Conservation (phyloP, 2,329 filamentous ascomycete genomes). For the Dactylonectria estremocensis region DNA sequence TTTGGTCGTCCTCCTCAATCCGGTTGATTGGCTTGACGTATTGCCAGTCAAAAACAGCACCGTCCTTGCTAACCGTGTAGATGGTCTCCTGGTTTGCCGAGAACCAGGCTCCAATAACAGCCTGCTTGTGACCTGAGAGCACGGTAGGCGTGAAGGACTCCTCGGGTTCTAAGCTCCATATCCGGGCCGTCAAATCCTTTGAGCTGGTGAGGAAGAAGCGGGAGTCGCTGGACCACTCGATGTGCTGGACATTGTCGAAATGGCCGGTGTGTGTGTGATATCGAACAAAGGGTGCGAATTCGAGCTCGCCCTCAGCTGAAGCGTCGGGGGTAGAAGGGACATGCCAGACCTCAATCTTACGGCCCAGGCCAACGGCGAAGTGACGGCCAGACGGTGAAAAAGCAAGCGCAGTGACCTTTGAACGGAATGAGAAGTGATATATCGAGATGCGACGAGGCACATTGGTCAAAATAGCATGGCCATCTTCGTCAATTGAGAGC, state of each 20-base stretch:
- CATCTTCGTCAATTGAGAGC: conserved; percentile 94
- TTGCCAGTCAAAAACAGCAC: conserved; percentile 95
- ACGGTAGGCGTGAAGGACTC: conserved; percentile 92
- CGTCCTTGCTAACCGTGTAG: conserved; percentile 96
- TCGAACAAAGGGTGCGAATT: conserved; percentile 94
- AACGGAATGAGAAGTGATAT: conserved; percentile 96
- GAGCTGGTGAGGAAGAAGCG: conserved; percentile 94
- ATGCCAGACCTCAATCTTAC: conserved; percentile 95
- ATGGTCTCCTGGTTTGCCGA: conserved; percentile 95
- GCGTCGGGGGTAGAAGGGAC: conserved; percentile 91
- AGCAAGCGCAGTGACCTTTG: conserved; percentile 84
- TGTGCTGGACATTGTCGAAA: conserved; percentile 87
- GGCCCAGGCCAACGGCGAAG: conserved; percentile 90
- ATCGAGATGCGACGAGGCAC: conserved; percentile 87
- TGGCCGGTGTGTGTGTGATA: conserved; percentile 91
- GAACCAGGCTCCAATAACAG: conserved; percentile 96
- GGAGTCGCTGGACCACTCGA: conserved; percentile 97
- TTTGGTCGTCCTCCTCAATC: conserved; percentile 72
- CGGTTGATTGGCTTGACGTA: conserved; percentile 76
- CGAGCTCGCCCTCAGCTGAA: conserved; percentile 83
- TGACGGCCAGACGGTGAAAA: conserved; percentile 93
- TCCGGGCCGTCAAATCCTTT: conserved; percentile 91
- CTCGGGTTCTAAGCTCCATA: conserved; percentile 94
- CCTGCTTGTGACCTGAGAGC: conserved; percentile 90
- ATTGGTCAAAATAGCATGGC: conserved; percentile 93